Conservation (phyloP, 768 basidiomycete genomes). For the Hemileccinum rubropunctum region DNA sequence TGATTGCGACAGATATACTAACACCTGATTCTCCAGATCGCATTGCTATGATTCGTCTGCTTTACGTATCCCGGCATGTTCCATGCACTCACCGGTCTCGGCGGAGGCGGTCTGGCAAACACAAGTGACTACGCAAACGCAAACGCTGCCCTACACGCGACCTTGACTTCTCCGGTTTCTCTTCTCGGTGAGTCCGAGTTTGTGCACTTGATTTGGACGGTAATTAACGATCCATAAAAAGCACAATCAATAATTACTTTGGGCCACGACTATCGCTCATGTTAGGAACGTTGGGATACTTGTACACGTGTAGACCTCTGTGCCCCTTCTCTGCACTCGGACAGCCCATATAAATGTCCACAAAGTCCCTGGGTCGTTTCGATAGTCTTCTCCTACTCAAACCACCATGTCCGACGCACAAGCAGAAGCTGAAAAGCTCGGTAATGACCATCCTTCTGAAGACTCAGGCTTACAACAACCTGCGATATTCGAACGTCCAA, state of each 20-base stretch:
- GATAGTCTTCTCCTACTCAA: background rate
- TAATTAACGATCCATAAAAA: conserved; percentile 19
- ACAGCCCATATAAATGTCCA: background rate
- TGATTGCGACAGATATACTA: conserved; percentile 56
- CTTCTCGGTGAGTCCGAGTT: conserved; percentile 53
- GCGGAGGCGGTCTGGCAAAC: conserved; percentile 71
- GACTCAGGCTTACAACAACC: conserved; percentile 17
- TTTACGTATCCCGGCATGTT: conserved; percentile 69
- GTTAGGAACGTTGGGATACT: conserved; percentile 42
- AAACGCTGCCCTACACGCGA: conserved; percentile 62
- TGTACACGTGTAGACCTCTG: too few species aligned
- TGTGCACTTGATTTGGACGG: too few species aligned
- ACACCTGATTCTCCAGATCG: conserved; percentile 42
- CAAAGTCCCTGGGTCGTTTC: background rate
- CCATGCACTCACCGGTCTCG: conserved; percentile 77
- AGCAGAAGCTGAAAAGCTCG: conserved; percentile 19
- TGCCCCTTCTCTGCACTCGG: background rate
- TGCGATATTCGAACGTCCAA: conserved; percentile 44
- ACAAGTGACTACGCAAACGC: conserved; percentile 62
- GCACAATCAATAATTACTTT: conserved; percentile 73
- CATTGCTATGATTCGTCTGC: conserved; percentile 60
- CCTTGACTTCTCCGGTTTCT: conserved; percentile 63
- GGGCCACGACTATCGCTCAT: conserved; percentile 49
- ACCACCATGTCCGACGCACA: conserved; percentile 21
- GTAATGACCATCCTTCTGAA: conserved; percentile 13